Base-by-base conservation (phyloP, 257 asterid species). In the Apocynum venetum region DNA sequence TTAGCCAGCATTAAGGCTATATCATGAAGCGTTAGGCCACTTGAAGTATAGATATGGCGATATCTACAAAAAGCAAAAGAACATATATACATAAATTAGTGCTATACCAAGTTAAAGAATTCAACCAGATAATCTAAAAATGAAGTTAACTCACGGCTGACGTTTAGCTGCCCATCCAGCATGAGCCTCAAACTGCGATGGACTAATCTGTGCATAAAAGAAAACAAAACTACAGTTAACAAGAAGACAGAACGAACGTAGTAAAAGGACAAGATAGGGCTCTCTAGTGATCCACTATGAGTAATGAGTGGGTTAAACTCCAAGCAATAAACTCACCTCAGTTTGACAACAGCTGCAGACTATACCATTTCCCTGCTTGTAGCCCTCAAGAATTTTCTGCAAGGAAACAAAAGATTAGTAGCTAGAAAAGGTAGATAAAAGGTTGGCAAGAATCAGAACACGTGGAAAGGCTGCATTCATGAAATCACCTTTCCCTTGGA, bases 141-240 rank as follows among this genome's bases (percentile, higher is more conserved):
- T 51, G 71, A 77, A 83, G 66, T 73, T n/a, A 69, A 89, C 96
- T 91, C 83, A 95, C 99, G 99, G 99, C 84, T 93, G 99, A 71
- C 99, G 94, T 81, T 95, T 95, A 71, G 97, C 99, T 36, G 98
- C 90, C 95, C 96, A 89, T 69, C 99, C 99, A 85, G 99, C 97
- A 80, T 95, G 99, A 81, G 99, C 82, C 87, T 95, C 99, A 75
- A 95, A 95, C 84, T 91, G 98, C 60, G 99, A 95, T n/a, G 99
- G 99, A 88, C 99, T 96, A 56, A 96, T 89, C 99, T 96, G 95
- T 79, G 43, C 40, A 63, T 75, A 64, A 25, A 74, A 55, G 46
- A 71, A 74, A 76, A 71, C 41, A 71, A 40, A 71, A 75, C 10
- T 40, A 49, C 17, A 59, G 66, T 79, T 67, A 36, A 81, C 81